Base-by-base conservation (phyloP, 108 stramenopile genomes). In the Seminavis robusta region DNA sequence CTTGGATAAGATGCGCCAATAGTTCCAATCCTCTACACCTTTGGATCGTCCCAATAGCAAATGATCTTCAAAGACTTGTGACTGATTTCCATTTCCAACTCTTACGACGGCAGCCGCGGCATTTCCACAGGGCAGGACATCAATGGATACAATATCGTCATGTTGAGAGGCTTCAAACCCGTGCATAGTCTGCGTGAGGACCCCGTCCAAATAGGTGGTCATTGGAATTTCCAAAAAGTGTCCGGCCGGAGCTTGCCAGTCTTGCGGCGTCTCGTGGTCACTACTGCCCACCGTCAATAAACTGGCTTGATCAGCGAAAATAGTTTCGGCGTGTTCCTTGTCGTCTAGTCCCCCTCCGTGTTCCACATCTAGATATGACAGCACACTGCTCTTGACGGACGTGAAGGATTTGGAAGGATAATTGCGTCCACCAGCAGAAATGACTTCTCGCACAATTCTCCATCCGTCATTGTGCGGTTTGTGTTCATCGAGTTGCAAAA, bases 231-330 rank as follows among this genome's bases (percentile, higher is more conserved):
- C 65, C 36, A 65, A 33, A 16, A 65, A 50, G 24, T 38, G 37
- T 38, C 65, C 65, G 13, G 52, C 37, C 5, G 65, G 65, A 46
- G 65, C 65, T 29, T 55, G 33, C 65, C 65, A 65, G 23, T 65
- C 47, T 23, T 46, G 49, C 1, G 36, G 46, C 3, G 39, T 4
- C 31, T 56, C 43, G n/a, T n/a, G n/a, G 23, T 41, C 47, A 17
- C 31, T 7, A 7, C 41, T 65, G 29, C 65, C 65, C 1, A 65
- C 65, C 26, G 65, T 9, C 21, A 65, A 28, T 13, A 65, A 37
- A 31, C 43, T 55, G n/a, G 65, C 55, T 9, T 49, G 27, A 0
- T 36, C 47, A 15, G 33, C 37, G 31, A 65, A 65, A 1, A 65
- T 7, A 30, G 21, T 26, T 41, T 54, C 33, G 21, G 56, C 65